Evolutionary conservation across 192 early-diverging fungal genomes (phyloP).

Genomic region (Coemansia sp.): DNA sequence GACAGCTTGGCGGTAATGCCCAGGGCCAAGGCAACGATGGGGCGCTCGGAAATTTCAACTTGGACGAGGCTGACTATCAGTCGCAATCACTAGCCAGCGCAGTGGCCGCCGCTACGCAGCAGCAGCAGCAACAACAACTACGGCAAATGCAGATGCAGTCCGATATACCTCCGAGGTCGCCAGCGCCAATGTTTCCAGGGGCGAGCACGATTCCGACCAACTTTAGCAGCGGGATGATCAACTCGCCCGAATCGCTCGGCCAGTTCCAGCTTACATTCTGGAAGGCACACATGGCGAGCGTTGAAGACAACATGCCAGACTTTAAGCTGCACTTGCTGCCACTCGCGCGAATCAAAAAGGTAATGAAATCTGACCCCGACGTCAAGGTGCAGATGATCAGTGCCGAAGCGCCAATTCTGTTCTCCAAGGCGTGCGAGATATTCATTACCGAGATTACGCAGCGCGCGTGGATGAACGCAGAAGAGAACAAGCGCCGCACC

Average conservation of each 20-base stretch:
- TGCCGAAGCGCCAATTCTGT: constrained; percentile 85
- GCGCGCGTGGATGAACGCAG: constrained; percentile 84
- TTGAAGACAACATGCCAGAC: constrained; percentile 70
- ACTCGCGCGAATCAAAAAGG: constrained; percentile 93
- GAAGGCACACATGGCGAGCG: constrained; percentile 63
- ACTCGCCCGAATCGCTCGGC: constrained; percentile 45
- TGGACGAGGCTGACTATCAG: constrained; percentile 21
- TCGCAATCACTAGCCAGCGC: constrained; percentile 41
- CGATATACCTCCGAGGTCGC: constrained; percentile 7
- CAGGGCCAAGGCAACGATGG: constrained; percentile 18
- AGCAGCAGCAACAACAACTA: constrained; percentile 17
- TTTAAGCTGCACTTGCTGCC: constrained; percentile 90
- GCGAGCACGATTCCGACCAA: constrained; percentile 49
- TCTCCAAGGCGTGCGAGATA: constrained; percentile 97
- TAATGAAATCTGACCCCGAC: constrained; percentile 98
- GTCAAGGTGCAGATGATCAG: constrained; percentile 82
- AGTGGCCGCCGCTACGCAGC: constrained; percentile 32
- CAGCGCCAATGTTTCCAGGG: constrained; percentile 50
- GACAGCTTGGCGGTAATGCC: constrained; percentile 8
- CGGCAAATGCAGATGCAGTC: too few species aligned
- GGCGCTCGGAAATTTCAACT: constrained; percentile 27
- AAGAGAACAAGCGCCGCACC: constrained; percentile 95
- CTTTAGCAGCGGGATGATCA: constrained; percentile 50
- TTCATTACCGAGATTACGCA: constrained; percentile 89
- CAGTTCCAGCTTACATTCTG: constrained; percentile 59